Conservation (phyloP, 805 yeast genomes). For the Starmerella floris region DNA sequence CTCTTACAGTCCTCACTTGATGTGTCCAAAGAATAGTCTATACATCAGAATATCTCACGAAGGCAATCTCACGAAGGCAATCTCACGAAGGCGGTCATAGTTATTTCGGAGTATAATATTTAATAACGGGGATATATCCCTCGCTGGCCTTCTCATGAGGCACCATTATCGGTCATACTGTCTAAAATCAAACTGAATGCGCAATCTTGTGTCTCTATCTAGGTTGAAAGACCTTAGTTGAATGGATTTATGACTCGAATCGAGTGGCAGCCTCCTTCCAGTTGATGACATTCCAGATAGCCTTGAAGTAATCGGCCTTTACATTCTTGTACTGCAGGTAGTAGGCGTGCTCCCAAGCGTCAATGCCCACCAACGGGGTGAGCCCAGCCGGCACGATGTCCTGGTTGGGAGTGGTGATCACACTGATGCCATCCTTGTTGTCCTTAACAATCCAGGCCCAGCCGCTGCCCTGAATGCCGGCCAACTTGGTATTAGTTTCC, state of each 20-base stretch:
- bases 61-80: no score
- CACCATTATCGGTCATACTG: no score
- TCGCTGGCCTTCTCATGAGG: no score
- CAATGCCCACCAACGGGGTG: slow-evolving; percentile 74
- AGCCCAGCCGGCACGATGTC: slow-evolving; percentile 64
- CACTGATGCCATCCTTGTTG: slow-evolving; percentile 52
- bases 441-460: slow-evolving; percentile 89
- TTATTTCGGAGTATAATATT: no score
- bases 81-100: no score
- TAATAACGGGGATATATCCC: no score
- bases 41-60: no score
- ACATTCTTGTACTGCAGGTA: slow-evolving; percentile 86
- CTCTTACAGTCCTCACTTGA: no score
- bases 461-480: slow-evolving; percentile 89
- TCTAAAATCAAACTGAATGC: no score
- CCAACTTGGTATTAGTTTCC: slow-evolving; percentile 54
- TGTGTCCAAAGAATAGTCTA: no score
- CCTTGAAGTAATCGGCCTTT: slow-evolving; percentile 82
- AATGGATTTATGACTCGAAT: slow-evolving; percentile 15
- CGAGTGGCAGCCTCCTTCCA: slow-evolving; percentile 83
- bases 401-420: slow-evolving; percentile 73
- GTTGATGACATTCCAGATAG: slow-evolving; percentile 87
- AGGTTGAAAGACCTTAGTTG: no score
- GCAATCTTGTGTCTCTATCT: no score
- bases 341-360: slow-evolving; percentile 96